Evolutionary conservation across 1,139 yeast species (phyloP).

Genomic region (Martiniozyma asiatica): DNA sequence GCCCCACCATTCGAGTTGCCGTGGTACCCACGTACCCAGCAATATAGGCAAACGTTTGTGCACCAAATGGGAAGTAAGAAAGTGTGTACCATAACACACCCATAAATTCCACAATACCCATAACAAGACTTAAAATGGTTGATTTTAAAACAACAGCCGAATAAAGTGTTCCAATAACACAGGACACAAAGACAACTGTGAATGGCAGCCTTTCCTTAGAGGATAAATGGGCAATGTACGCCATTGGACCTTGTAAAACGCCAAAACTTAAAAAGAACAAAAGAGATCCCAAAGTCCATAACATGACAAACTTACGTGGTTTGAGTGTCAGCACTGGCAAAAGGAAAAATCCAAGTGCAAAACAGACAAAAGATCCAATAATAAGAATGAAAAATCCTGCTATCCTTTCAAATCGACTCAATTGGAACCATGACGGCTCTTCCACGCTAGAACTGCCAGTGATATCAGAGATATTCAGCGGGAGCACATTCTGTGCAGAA

Average conservation of each 20-base stretch:
- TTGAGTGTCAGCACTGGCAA: constrained; percentile 83
- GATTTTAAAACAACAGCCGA: constrained; percentile 45
- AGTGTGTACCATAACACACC: constrained; percentile 83
- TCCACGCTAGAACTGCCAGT: too few relatives aligned
- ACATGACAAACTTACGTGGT: constrained; percentile 79
- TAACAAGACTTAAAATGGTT: constrained; percentile 64
- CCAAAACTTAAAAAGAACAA: constrained; percentile 86
- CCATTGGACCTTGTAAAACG: constrained; percentile 80
- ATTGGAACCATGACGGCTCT: constrained; percentile 50
- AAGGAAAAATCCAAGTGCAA: constrained; percentile 67
- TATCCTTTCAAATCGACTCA: constrained; percentile 71
- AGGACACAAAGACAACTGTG: constrained; percentile 63
- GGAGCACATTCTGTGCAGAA: constrained; percentile 36
- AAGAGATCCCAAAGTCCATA: constrained; percentile 89
- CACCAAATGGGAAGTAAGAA: constrained; percentile 93
- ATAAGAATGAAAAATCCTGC: constrained; percentile 70
- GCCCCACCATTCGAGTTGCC: constrained; percentile 6
- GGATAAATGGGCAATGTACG: constrained; percentile 61
- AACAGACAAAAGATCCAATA: constrained; percentile 66
- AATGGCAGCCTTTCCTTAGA: constrained; percentile 72
- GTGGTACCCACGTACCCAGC: constrained; percentile 4
- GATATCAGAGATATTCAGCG: constrained; percentile 42
- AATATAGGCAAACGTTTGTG: constrained; percentile 45
- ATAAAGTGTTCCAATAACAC: constrained; percentile 24
- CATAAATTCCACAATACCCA: constrained; percentile 65